phyloP scores from a whole-genome alignment of 2,329 filamentous ascomycete species.

The Didymella sp. region DNA sequence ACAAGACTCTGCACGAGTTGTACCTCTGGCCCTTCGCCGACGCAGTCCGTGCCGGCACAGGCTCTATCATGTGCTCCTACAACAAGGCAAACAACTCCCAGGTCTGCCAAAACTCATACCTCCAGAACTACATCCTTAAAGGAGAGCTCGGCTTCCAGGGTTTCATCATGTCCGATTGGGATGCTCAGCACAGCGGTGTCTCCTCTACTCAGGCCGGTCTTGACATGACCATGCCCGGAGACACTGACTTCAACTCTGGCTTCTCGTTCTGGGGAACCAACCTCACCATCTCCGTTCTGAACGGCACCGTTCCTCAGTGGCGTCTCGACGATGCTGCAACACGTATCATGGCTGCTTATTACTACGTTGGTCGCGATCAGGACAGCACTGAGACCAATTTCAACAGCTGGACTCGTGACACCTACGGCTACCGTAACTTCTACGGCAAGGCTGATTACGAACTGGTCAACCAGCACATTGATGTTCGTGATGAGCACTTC shows the following conservation, averaged over 20 bases:
- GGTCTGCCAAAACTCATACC: slow-evolving; percentile 77
- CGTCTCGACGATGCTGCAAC: slow-evolving; percentile 91
- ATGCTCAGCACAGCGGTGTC: slow-evolving; percentile 74
- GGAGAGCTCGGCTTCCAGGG: slow-evolving; percentile 82
- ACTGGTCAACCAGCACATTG: slow-evolving; percentile 78
- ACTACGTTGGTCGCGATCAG: slow-evolving; percentile 66
- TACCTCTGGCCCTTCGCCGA: slow-evolving; percentile 67
- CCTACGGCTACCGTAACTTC: slow-evolving; percentile 72
- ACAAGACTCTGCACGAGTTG: slow-evolving; percentile 68
- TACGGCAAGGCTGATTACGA: slow-evolving; percentile 67
- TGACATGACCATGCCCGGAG: slow-evolving; percentile 86
- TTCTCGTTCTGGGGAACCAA: slow-evolving; percentile 83
- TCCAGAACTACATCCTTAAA: slow-evolving; percentile 79
- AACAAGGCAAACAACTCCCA: slow-evolving; percentile 83
- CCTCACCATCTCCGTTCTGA: slow-evolving; percentile 83
- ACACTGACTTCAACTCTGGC: slow-evolving; percentile 77
- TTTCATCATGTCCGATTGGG: slow-evolving; percentile 73
- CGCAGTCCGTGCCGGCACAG: slow-evolving; percentile 59
- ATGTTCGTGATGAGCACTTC: slow-evolving; percentile 80
- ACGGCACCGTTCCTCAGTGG: slow-evolving; percentile 87
- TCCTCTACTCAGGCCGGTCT: slow-evolving; percentile 73
- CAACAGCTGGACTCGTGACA: slow-evolving; percentile 83
- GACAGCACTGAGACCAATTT: slow-evolving; percentile 73
- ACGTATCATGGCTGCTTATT: slow-evolving; percentile 75
- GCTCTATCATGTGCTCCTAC: slow-evolving; percentile 67